Percentiles rank a stretch among this genome's conserved stretches.
phyloP scores from a whole-genome alignment of 1,139 yeast genomes.

The Geotrichum carabidarum region DNA sequence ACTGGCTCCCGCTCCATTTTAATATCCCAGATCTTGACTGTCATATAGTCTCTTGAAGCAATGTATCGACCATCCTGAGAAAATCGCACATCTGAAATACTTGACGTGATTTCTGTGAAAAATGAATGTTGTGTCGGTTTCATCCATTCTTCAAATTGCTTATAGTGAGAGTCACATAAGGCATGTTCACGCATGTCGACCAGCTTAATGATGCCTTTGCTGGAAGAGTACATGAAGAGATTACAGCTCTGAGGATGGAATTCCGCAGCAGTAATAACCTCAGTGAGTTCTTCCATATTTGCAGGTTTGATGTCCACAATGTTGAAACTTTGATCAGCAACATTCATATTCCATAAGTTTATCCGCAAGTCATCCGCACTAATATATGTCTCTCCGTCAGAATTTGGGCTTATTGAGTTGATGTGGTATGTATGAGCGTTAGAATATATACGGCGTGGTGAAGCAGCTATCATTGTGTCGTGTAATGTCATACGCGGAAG shows the following conservation, averaged over 20 bases:
- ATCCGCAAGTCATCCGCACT: constrained; percentile 92
- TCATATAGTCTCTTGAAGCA: constrained; percentile 92
- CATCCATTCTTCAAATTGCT: constrained; percentile 82
- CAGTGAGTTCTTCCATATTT: constrained; percentile 97
- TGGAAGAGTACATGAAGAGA: constrained; percentile 91
- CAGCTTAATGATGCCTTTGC: constrained; percentile 90
- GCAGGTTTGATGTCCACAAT: constrained; percentile 97
- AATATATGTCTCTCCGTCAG: constrained; percentile 92
- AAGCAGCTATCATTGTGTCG: constrained; percentile 91
- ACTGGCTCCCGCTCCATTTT: constrained; percentile 95
- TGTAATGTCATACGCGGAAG: constrained; percentile 86
- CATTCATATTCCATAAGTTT: constrained; percentile 90
- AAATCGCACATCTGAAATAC: constrained; percentile 90
- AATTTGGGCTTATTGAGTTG: constrained; percentile 88
- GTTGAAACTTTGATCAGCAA: constrained; percentile 89
- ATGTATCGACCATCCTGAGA: constrained; percentile 89
- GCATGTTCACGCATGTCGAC: constrained; percentile 97
- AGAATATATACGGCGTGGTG: constrained; percentile 84
- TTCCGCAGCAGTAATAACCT: constrained; percentile 95
- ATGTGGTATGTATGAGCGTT: constrained; percentile 98
- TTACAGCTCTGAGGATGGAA: constrained; percentile 94
- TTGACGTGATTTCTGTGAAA: constrained; percentile 92
- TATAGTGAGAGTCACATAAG: constrained; percentile 84
- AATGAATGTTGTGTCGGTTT: constrained; percentile 92
- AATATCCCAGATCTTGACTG: constrained; percentile 94